phyloP scores from a whole-genome alignment of 2,329 filamentous ascomycete species.

The Huntiella decipiens region DNA sequence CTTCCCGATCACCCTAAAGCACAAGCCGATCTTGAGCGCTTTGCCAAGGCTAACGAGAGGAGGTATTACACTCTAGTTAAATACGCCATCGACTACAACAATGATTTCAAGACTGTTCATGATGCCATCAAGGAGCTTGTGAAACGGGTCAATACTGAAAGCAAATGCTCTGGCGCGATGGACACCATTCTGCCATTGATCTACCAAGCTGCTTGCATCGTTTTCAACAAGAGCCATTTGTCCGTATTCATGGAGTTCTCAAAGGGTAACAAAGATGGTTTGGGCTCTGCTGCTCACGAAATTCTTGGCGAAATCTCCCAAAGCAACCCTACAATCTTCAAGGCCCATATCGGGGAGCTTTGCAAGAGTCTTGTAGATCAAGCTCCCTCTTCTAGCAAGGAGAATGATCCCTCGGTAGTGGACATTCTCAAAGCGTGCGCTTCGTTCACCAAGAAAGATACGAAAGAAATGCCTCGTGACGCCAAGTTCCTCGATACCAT shows the following conservation, averaged over 20 bases:
- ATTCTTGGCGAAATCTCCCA: constrained; percentile 83
- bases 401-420: constrained; percentile 57
- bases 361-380: constrained; percentile 71
- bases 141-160: constrained; percentile 46
- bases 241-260: constrained; percentile 77
- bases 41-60: constrained; percentile 78
- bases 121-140: constrained; percentile 80
- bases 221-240: constrained; percentile 90
- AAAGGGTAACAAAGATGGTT: constrained; percentile 59
- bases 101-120: constrained; percentile 79
- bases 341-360: constrained; percentile 77
- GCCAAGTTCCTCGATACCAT: constrained; percentile 66
- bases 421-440: constrained; percentile 89
- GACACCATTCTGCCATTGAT: constrained; percentile 69
- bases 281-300: constrained; percentile 67
- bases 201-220: constrained; percentile 63
- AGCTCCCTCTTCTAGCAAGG: constrained; percentile 48
- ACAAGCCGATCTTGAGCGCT: constrained; percentile 65
- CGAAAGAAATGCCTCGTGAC: constrained; percentile 64
- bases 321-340: constrained; percentile 74
- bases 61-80: constrained; percentile 76
- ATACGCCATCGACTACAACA: constrained; percentile 67
- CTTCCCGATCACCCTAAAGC: constrained; percentile 59
- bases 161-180: constrained; percentile 35
- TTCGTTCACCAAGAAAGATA: constrained; percentile 72